phyloP scores from a whole-genome alignment of 768 basidiomycete species.

The Rhodotorula diobovata region DNA sequence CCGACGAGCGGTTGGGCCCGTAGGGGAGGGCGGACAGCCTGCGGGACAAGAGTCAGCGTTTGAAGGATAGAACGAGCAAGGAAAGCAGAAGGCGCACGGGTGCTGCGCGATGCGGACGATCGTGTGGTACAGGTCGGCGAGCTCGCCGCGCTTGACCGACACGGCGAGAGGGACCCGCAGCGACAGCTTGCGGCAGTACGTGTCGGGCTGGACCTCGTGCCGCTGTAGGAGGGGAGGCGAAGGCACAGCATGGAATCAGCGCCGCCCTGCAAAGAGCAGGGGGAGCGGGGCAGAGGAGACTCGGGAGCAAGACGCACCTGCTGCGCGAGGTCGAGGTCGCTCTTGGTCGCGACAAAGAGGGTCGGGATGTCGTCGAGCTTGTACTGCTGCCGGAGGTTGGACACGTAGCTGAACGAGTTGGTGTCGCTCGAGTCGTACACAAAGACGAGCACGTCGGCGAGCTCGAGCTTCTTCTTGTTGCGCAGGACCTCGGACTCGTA shows the following conservation, averaged over 20 bases:
- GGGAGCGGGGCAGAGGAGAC: background rate
- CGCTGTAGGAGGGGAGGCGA: conserved; percentile 54
- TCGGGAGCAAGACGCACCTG: conserved; percentile 57
- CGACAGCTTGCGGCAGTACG: conserved; percentile 81
- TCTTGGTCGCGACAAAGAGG: conserved; percentile 97
- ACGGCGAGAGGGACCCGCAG: conserved; percentile 94
- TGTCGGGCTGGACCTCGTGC: conserved; percentile 97
- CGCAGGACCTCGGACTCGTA: conserved; percentile 87
- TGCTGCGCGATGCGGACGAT: conserved; percentile 79
- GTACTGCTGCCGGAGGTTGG: conserved; percentile 97
- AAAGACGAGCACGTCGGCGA: conserved; percentile 90
- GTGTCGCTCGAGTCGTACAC: conserved; percentile 98
- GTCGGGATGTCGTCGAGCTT: conserved; percentile 90
- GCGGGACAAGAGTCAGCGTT: background rate
- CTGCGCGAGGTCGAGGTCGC: conserved; percentile 90
- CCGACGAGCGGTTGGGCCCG: conserved; percentile 18
- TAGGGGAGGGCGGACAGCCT: conserved; percentile 28
- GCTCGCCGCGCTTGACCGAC: conserved; percentile 78
- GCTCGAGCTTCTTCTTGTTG: conserved; percentile 81
- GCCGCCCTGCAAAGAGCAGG: background rate
- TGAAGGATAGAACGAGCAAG: background rate
- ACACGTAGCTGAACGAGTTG: conserved; percentile 97
- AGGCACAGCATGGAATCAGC: background rate
- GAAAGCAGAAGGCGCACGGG: conserved; percentile 55
- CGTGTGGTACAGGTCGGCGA: conserved; percentile 78